phyloP scores from a whole-genome alignment of 2,329 filamentous ascomycete genomes.

The Cladosporium sp. region DNA sequence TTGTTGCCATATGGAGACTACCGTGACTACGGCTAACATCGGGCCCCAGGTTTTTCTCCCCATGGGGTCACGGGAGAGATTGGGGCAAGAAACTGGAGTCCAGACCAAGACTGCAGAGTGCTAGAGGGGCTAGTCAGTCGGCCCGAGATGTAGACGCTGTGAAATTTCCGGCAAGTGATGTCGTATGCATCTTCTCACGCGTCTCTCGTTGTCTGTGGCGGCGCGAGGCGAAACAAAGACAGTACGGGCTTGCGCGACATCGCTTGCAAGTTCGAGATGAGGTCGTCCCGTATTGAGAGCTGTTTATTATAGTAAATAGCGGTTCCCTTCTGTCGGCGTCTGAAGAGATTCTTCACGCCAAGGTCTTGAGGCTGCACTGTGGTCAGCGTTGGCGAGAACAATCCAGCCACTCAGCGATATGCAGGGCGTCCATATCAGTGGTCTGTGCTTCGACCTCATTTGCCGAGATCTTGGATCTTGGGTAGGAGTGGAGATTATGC shows the following conservation, averaged over 20 bases:
- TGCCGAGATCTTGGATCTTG: neutral
- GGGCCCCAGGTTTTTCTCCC: conserved; percentile 4
- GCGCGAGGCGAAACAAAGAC: neutral
- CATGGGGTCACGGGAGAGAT: neutral
- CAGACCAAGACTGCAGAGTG: conserved; percentile 1
- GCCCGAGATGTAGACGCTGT: neutral
- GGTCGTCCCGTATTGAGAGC: neutral
- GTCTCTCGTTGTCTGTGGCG: neutral
- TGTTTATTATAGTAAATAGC: neutral
- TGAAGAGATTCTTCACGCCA: neutral
- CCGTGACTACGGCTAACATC: neutral
- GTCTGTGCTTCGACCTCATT: neutral
- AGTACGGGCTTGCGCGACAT: neutral
- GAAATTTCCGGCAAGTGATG: neutral
- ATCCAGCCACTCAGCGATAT: conserved; percentile 1
- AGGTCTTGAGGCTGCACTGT: neutral
- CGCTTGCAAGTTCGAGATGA: neutral
- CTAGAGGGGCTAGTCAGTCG: neutral
- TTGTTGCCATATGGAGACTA: neutral
- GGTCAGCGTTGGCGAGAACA: neutral
- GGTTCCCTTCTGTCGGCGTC: neutral
- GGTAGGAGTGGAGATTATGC: neutral
- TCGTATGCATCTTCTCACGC: neutral
- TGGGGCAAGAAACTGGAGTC: conserved; percentile 2
- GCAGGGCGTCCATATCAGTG: neutral